These are phyloP conservation scores for Barnettozyma botsteinii DNA, from an alignment of 805 yeast genomes.

Conservation along the genomic window DNA sequence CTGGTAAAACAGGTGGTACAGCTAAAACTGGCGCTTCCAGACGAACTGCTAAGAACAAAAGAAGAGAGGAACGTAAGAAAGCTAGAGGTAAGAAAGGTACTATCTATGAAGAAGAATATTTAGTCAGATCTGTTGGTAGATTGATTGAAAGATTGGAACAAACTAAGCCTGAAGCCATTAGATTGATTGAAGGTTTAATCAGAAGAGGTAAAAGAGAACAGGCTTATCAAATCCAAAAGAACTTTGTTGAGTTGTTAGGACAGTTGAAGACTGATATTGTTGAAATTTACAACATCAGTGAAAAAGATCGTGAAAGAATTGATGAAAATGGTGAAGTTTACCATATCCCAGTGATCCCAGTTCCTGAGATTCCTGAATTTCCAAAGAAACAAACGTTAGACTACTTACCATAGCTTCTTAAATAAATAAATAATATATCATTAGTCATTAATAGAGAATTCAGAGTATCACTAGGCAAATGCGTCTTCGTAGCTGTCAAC, in stretches of 20 bases:
- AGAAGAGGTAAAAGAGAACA: conserved; percentile 71
- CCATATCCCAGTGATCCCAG: conserved; percentile 67
- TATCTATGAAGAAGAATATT: conserved; percentile 93
- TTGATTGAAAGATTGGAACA: conserved; percentile 73
- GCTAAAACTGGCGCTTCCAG: conserved; percentile 96
- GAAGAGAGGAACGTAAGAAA: conserved; percentile 91
- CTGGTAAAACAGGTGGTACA: conserved; percentile 93
- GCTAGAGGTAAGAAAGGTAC: conserved; percentile 98
- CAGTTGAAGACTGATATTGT: conserved; percentile 53
- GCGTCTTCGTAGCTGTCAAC: conserved; percentile 3
- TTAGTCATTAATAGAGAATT: conserved; percentile 1
- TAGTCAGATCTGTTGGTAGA: conserved; percentile 83
- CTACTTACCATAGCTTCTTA: conserved; percentile 24
- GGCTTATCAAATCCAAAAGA: conserved; percentile 74
- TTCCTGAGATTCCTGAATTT: conserved; percentile 61
- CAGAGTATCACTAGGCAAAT: not conserved
- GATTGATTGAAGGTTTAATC: conserved; percentile 67
- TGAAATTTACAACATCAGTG: conserved; percentile 79
- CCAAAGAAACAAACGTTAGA: conserved; percentile 54
- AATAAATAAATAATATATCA: not conserved
- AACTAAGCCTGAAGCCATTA: conserved; percentile 68
- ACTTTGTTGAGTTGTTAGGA: conserved; percentile 50
- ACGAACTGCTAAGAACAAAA: conserved; percentile 82
- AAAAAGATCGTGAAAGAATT: conserved; percentile 79
- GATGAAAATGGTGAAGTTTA: conserved; percentile 87